Conservation (phyloP, 2,329 filamentous ascomycete species). For the Pseudogymnoascus destructans region DNA sequence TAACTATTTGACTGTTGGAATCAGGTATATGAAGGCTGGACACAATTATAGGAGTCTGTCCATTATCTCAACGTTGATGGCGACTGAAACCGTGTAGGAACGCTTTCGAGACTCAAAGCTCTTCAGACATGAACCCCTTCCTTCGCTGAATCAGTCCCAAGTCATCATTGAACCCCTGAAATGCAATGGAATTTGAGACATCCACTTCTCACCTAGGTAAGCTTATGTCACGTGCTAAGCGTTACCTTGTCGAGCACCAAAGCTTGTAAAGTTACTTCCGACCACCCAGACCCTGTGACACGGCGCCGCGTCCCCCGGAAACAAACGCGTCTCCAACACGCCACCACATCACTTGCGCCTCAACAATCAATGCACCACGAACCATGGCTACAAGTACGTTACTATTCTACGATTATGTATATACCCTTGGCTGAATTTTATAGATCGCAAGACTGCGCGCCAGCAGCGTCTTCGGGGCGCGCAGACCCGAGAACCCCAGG, state of each 20-base stretch:
- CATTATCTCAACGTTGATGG: background rate
- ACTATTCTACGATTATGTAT: background rate
- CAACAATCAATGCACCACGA: background rate
- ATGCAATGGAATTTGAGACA: slow-evolving; percentile 3
- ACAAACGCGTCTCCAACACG: slow-evolving; percentile 5
- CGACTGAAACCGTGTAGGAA: background rate
- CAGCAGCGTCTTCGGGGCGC: slow-evolving; percentile 53
- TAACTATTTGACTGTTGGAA: background rate
- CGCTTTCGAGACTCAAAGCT: background rate
- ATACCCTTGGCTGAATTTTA: background rate
- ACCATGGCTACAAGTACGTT: slow-evolving; percentile 1
- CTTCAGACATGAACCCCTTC: slow-evolving; percentile 1
- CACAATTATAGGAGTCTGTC: background rate
- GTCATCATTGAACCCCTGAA: slow-evolving; percentile 1
- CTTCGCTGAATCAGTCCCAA: background rate
- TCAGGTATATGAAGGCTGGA: background rate
- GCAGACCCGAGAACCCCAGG: slow-evolving; percentile 37
- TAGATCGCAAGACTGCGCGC: slow-evolving; percentile 48
- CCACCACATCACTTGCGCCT: background rate
- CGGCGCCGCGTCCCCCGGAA: background rate
- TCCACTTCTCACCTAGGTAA: background rate
- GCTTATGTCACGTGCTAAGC: background rate
- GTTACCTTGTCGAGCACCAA: background rate
- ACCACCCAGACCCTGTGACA: background rate
- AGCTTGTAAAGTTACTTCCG: background rate